Base-by-base conservation (phyloP, 2,329 filamentous ascomycete genomes). In the Tolypocladium pustulatum region DNA sequence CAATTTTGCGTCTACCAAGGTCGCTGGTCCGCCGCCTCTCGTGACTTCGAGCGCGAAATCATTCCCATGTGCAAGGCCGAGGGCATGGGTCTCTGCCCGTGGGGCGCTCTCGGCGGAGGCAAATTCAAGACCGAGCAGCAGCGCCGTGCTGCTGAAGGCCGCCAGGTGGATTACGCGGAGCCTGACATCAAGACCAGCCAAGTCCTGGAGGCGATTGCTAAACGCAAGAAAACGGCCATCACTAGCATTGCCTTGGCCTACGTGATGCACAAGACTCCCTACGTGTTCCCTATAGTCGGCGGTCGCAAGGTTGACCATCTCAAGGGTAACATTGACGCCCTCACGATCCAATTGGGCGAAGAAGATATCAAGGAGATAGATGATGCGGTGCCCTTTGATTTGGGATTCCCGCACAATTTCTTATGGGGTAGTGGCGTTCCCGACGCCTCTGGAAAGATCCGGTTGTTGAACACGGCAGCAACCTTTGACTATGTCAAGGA, bases 241-340 rank as follows among this genome's bases (percentile, higher is more conserved):
- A 79, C 76, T 20, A 77, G 75, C 61, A 69, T 81, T 59, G 88
- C 88, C 10, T 72, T 91, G 30, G 88, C 88, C 2, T 91, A 91
- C 66, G 84, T 91, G 17, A 81, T 89, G 78, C 80, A 84, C 63
- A 90, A 91, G 73, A 76, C 85, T 0, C 82, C 86, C 0, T 84
- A 89, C 65, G 85, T 91, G 15, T 90, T 89, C 67, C 89, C 89
- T 1, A 84, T 91, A 46, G 76, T 90, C 5, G 88, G 88, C 13
- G 85, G 86, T 0, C 79, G 87, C 13, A 90, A 85, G 64, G 70
- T 89, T 12, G 82, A 86, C 55, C 87, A 91, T 67, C 73, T 92
- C 46, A 81, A 85, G 67, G 79, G 78, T 59, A 91, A 90, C 65
- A 87, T 91, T 63, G 81, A 86, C 65, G 85, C 86, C 0, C 75